phyloP scores from a whole-genome alignment of 495 filamentous ascomycete genomes.

The Beverwykella pulmonaria region DNA sequence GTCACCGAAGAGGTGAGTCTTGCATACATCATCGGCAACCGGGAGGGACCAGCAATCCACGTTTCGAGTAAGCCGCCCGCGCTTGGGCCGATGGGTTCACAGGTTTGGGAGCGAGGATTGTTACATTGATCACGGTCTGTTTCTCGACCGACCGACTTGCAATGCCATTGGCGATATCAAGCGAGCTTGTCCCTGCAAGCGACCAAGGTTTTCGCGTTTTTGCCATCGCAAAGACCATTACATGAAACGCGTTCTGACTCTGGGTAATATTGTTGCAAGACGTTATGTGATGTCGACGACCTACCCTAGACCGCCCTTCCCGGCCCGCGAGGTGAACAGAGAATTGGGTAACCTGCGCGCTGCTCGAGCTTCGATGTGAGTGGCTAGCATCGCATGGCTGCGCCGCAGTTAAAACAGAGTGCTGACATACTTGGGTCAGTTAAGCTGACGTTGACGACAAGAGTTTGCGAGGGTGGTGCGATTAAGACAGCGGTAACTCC shows the following conservation, averaged over 20 bases:
- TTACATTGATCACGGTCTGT: not conserved
- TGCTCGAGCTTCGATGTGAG: constrained; percentile 1
- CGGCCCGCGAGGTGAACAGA: constrained; percentile 8
- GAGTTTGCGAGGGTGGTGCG: not conserved
- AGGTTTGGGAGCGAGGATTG: not conserved
- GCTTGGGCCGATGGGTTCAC: not conserved
- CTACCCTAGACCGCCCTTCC: constrained; percentile 15
- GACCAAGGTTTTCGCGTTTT: not conserved
- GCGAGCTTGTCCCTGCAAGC: not conserved
- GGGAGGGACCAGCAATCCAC: not conserved
- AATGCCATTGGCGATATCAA: not conserved
- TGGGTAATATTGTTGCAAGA: not conserved
- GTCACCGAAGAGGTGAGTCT: not conserved
- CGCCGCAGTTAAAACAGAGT: constrained; percentile 36
- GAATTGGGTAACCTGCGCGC: constrained; percentile 1
- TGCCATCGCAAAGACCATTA: not conserved
- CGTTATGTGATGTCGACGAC: not conserved
- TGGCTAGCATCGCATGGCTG: constrained; percentile 13
- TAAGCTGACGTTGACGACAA: not conserved
- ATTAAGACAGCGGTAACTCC: constrained; percentile 1
- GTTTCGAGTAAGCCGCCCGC: not conserved
- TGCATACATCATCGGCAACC: not conserved
- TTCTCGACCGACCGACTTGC: not conserved
- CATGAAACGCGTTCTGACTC: not conserved
- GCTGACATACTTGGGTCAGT: constrained; percentile 18